phyloP scores from a whole-genome alignment of 768 basidiomycete genomes.

The Mycena galopus region DNA sequence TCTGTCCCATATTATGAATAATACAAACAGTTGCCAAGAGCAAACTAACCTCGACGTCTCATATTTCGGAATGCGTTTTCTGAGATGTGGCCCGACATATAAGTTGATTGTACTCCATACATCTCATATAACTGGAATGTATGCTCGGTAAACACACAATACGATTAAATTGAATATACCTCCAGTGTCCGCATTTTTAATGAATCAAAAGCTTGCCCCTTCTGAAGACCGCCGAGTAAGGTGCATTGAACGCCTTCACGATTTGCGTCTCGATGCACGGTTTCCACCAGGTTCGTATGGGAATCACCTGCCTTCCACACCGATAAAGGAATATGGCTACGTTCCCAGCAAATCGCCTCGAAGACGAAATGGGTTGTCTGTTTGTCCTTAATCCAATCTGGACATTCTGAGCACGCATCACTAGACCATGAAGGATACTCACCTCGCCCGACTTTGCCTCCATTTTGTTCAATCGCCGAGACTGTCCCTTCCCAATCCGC shows the following conservation, averaged over 20 bases:
- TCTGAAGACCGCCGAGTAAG: background rate
- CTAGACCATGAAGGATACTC: too few relatives aligned
- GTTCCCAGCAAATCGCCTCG: background rate
- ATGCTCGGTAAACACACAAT: too few relatives aligned
- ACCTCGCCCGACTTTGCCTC: conserved; percentile 36
- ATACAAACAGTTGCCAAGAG: too few relatives aligned
- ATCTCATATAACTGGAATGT: background rate
- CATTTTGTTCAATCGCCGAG: conserved; percentile 23
- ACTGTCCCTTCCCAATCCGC: conserved; percentile 39
- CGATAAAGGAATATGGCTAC: background rate
- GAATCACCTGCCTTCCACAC: conserved; percentile 4
- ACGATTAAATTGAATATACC: too few relatives aligned
- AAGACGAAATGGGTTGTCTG: background rate
- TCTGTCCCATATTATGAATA: too few relatives aligned
- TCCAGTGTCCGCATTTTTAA: background rate
- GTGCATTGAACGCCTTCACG: conserved; percentile 9
- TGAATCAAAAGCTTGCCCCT: background rate
- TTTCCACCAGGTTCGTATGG: background rate
- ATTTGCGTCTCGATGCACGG: background rate
- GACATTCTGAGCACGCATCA: conserved; percentile 9
- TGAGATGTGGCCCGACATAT: background rate
- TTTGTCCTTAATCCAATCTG: too few relatives aligned
- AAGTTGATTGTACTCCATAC: background rate
- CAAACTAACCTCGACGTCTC: background rate
- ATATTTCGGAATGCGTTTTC: conserved; percentile 4